Evolutionary conservation across 2,329 filamentous ascomycete species (phyloP), one percentile per base, ranked within the genome.

Genomic region (Ophiocordyceps camponoti-rufipedis): DNA sequence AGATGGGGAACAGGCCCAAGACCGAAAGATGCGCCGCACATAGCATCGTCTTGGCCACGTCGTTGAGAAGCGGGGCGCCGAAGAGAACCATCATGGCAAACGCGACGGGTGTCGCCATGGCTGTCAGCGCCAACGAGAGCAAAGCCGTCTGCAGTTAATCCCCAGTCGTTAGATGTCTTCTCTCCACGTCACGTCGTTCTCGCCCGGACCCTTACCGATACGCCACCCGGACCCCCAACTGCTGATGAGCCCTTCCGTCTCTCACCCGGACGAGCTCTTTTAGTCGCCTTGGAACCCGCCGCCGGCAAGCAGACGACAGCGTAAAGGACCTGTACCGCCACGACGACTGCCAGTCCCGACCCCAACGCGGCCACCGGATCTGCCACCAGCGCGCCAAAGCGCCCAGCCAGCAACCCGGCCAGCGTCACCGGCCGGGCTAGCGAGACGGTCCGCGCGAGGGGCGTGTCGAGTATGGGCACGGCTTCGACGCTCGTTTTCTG

Each of bases 41-140:
- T 33, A 95, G 77, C 31, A 85, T 59, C 1, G 91, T 98, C 52
- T 93, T 82, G 4, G 70, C 58, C 44, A 82, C 66, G 60, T 95
- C 85, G 1, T 85, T 85, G 31, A 89, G 84, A 45, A 94, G 69
- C 0, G 91, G 91, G 8, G 89, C 91, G 56, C 91, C 91, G 62
- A 95, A 93, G 52, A 96, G 82, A 55, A 96, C 71, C 55, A 93
- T 74, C 35, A 79, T 64, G 41, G 76, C 58, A 58, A 80, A 70
- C 19, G 80, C 54, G 28, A 60, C 60, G 31, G 89, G 72, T 8
- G 83, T 80, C 47, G 88, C 68, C 51, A 91, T 71, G 2, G 76
- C 71, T 2, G 85, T 79, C 71, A 94, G 56, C 18, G 70, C 50
- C 35, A 71, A 56, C 6, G 68, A 68, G 44, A 72, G 60, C 46